Percentiles rank a stretch among this genome's conserved stretches.
These are phyloP conservation scores for Lipomyces lipofer DNA, from an alignment of 805 yeast species.

Conservation along the genomic window DNA sequence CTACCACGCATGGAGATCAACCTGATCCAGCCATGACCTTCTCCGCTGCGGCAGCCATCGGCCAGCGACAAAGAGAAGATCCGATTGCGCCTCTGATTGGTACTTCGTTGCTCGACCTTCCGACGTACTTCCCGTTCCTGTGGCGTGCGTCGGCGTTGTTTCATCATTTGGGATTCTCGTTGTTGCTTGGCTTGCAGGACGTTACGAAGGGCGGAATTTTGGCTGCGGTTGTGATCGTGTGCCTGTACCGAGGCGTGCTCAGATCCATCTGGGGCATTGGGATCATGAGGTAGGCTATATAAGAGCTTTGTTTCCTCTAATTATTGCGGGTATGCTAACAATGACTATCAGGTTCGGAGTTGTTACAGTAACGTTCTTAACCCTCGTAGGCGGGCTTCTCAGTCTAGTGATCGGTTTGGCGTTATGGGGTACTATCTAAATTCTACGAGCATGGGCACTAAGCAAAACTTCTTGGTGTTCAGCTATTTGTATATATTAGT, in stretches of 20 bases:
- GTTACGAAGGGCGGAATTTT: slow-evolving; percentile 5
- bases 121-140: slow-evolving; percentile 27
- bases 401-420: slow-evolving; percentile 25
- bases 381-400: slow-evolving; percentile 25
- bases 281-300: slow-evolving; percentile 20
- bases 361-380: slow-evolving; percentile 28
- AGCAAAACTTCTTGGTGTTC: no score
- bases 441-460: neutral
- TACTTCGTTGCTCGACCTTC: slow-evolving; percentile 26
- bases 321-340: no score
- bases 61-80: slow-evolving; percentile 24
- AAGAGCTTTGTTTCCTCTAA: no score
- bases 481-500: no score
- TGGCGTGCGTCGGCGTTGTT: slow-evolving; percentile 28
- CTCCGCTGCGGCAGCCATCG: slow-evolving; percentile 26
- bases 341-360: slow-evolving; percentile 30
- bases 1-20: slow-evolving; percentile 5
- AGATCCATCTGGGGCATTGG: slow-evolving; percentile 30
- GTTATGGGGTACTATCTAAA: slow-evolving; percentile 24
- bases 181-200: slow-evolving; percentile 18
- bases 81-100: slow-evolving; percentile 29
- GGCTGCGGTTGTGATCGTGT: slow-evolving; percentile 15
- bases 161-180: slow-evolving; percentile 28
- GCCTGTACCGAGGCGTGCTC: slow-evolving; percentile 21
- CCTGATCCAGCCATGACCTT: slow-evolving; percentile 22